Conservation (phyloP, 805 yeast species). For the Myxozyma neglecta region DNA sequence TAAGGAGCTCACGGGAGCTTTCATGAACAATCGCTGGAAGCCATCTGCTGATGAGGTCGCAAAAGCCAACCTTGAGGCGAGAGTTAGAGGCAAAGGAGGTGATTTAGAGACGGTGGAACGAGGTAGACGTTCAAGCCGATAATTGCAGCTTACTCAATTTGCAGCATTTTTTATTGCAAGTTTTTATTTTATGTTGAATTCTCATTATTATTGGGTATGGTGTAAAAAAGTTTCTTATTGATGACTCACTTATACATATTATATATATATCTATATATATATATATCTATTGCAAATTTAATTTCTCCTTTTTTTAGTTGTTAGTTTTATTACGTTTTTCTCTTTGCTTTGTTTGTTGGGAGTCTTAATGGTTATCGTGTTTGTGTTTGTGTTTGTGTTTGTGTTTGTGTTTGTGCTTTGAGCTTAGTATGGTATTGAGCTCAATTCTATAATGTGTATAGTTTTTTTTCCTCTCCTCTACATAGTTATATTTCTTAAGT, state of each 20-base stretch:
- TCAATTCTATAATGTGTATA: too few relatives aligned
- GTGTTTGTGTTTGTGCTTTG: background rate
- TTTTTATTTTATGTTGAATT: background rate
- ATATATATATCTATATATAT: background rate
- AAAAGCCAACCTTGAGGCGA: background rate
- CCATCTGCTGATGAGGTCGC: background rate
- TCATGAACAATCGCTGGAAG: slow-evolving; percentile 20
- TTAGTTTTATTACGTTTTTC: background rate
- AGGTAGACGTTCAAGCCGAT: slow-evolving; percentile 1
- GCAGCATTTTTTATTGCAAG: background rate
- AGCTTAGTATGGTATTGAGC: too few relatives aligned
- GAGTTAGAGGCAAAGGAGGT: background rate
- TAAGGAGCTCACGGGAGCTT: slow-evolving; percentile 17
- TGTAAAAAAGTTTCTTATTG: slow-evolving; percentile 10
- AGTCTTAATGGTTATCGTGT: background rate
- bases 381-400: background rate
- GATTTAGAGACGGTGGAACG: background rate
- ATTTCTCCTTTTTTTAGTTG: background rate
- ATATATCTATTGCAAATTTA: background rate
- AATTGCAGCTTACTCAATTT: background rate
- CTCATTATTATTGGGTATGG: slow-evolving; percentile 13
- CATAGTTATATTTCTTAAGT: background rate
- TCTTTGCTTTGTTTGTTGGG: background rate
- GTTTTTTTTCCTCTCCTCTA: background rate
- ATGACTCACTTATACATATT: background rate